Base-by-base conservation (phyloP, 2,329 filamentous ascomycete genomes). In the Tolypocladium ovalisporum region DNA sequence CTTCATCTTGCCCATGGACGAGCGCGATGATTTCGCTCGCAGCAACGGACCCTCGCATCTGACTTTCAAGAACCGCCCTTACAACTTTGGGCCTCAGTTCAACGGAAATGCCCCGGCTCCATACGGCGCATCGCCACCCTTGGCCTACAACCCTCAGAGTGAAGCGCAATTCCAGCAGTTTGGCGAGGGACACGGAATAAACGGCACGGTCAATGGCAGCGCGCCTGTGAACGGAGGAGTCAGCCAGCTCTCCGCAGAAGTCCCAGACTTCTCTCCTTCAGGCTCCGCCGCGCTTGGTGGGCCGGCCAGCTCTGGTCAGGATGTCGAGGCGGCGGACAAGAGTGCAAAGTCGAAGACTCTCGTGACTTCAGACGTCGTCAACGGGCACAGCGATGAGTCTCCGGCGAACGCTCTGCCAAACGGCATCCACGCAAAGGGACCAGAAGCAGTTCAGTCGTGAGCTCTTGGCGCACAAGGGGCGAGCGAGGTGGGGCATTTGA, bases 1-100 rank as follows among this genome's bases (percentile, higher is more conserved):
- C 62, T 97, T 90, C 78, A 82, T 97, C 24, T 73, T 95, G 58
- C 81, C 83, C 2, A 78, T 85, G 67, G 80, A 85, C 15, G 82
- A 90, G 60, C 86, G 93, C 61, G 84, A 91, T 63, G 78, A 84
- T 47, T 79, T 83, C 24, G 89, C 89, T 42, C 89, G 87, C 68
- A 88, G 88, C 65, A 81, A 87, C 22, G 91, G 91, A 4, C 81
- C 81, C 35, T 68, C 70, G 49, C 75, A 71, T 44, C 47, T 72
- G 35, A 69, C 68, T 7, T 72, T 67, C 62, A 73, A 72, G 62
- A 73, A 69, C 62, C 65, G 69, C 35, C 56, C 64, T 7, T 70
- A 67, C 52, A 61, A 59, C 56, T 65, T 64, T 44, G 59, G 58
- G 42, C 65, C 63, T 24, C 71, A 68, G 54, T 71, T 68, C 61